Percentiles rank a stretch among this genome's conserved stretches.
Conservation (phyloP, 495 filamentous ascomycete species). For the Podospora pseudopauciseta region DNA sequence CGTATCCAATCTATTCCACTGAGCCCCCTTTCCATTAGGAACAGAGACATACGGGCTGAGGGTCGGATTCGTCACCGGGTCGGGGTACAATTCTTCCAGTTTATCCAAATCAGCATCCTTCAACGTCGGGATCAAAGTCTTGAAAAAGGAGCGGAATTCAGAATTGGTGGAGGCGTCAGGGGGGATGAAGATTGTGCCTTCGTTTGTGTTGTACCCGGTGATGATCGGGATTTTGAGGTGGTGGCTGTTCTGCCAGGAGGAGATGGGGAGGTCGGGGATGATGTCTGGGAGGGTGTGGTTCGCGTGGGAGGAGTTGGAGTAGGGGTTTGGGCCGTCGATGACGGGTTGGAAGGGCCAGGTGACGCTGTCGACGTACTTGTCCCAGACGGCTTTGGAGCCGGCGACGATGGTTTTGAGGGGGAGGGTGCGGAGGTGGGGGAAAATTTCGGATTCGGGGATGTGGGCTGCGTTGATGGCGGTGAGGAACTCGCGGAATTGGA, state of each 20-base stretch:
- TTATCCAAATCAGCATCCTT: conserved; percentile 43
- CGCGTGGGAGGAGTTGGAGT: conserved; percentile 21
- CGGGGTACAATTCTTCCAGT: conserved; percentile 56
- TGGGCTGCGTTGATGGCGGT: conserved; percentile 39
- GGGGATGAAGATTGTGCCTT: conserved; percentile 60
- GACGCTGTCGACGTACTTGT: conserved; percentile 50
- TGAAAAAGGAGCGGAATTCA: conserved; percentile 56
- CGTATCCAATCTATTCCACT: conserved; percentile 59
- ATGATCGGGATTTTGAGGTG: conserved; percentile 59
- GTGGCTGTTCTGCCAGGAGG: conserved; percentile 49
- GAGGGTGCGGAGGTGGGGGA: conserved; percentile 49
- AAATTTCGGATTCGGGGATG: conserved; percentile 43
- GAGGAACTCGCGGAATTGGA: conserved; percentile 59
- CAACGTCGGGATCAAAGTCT: conserved; percentile 51
- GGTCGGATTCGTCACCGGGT: conserved; percentile 37
- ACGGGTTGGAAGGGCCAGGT: conserved; percentile 68
- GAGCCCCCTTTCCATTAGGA: conserved; percentile 44
- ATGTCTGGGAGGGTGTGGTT: conserved; percentile 24
- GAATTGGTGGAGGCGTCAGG: conserved; percentile 37
- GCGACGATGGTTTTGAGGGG: conserved; percentile 43
- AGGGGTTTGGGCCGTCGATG: conserved; percentile 50
- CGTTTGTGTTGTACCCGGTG: conserved; percentile 64
- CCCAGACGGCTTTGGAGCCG: conserved; percentile 52
- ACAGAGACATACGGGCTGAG: conserved; percentile 28
- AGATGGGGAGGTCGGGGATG: conserved; percentile 54